Percentiles rank a stretch among this genome's conserved stretches.
phyloP scores from a whole-genome alignment of 768 basidiomycete genomes.

The Rhodocollybia butyracea region DNA sequence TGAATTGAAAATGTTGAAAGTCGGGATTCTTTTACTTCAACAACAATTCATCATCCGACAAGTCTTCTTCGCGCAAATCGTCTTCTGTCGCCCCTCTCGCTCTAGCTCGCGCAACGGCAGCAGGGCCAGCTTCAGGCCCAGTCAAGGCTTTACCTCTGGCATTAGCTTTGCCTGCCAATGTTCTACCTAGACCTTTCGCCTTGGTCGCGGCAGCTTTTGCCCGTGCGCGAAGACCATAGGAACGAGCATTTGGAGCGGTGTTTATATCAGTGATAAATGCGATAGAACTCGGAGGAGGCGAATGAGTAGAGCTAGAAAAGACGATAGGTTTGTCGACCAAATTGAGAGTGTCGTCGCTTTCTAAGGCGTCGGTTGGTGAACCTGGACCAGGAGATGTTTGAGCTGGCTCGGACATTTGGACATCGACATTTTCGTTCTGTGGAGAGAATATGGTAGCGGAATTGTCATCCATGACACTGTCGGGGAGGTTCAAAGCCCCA shows the following conservation, averaged over 20 bases:
- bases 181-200: conserved; percentile 1
- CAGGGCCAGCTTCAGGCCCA: conserved; percentile 14
- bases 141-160: conserved; percentile 15
- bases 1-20: conserved; percentile 1
- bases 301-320: not conserved
- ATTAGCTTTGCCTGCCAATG: not conserved
- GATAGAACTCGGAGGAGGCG: not conserved
- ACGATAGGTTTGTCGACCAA: not conserved
- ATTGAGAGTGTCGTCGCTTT: not conserved
- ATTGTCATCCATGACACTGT: not conserved
- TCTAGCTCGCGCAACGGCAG: conserved; percentile 8
- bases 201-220: conserved; percentile 4
- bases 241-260: not conserved
- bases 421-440: not conserved
- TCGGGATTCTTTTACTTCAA: conserved; percentile 11
- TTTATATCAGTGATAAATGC: not conserved
- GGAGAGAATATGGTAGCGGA: not conserved
- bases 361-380: not conserved
- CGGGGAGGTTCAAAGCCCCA: not conserved
- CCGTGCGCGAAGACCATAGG: not conserved
- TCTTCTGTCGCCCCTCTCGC: conserved; percentile 3
- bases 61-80: conserved; percentile 13
- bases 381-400: not conserved
- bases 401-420: not conserved
- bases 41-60: conserved; percentile 21